Evolutionary conservation across 2,329 filamentous ascomycete species (phyloP), one percentile per base, ranked within the genome.

Genomic region (Colletotrichum scovillei): DNA sequence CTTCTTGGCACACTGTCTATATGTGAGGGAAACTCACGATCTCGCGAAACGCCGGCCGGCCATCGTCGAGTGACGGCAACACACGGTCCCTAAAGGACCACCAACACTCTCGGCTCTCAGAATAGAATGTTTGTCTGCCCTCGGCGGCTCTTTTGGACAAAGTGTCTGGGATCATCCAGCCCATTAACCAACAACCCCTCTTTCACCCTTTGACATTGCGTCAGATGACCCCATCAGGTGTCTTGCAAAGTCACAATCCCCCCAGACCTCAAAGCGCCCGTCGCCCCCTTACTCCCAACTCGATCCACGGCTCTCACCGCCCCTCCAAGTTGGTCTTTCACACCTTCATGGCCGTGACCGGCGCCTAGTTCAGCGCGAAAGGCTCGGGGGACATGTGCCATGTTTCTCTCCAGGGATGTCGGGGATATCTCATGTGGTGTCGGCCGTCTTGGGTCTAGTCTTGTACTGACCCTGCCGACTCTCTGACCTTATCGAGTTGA

Each of bases 151-250:
- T n/a, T 30, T 30, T 11, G 16, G 16, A 42, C 30, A 7, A 28
- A 35, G 35, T 65, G 56, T 24, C 19, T 22, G n/a, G 46, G 58
- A 28, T 49, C 26, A 22, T 53, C 22, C 3, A 22, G 30, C 11
- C 28, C 46, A 69, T 8, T 38, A 24, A 63, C 59, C 24, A 49
- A 63, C n/a, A 59, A 38, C 38, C 52, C 49, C 63, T 63, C 35
- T 14, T 26, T 16, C 32, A 28, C 26, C 42, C 57, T 58, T 53
- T 46, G 30, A 32, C 66, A 26, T 38, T 38, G 58, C 53, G 53
- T 69, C 69, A 72, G 65, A 64, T 69, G 59, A 69, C 66, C 66
- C 64, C 66, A 28, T 64, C 26, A 42, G 64, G 60, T 70, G 70
- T 69, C 59, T 64, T 59, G 53, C 66, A 64, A 60, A 69, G 59